Evolutionary conservation across 192 early-diverging fungal species (phyloP), one percentile per base, ranked within the genome.

Genomic region (Coemansia sp.): DNA sequence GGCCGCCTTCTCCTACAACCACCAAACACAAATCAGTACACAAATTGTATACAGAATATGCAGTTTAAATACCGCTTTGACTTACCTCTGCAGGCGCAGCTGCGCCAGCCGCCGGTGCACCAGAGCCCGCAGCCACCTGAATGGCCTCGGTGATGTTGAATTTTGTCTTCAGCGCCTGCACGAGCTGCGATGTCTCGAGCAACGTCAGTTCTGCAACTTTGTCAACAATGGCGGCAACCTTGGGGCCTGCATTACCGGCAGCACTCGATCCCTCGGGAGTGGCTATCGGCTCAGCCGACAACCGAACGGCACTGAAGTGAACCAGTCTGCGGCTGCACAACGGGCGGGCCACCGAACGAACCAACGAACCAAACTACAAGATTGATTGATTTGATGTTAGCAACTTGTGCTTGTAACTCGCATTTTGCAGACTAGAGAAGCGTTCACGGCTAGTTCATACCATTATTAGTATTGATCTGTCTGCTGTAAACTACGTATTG

Each of bases 91-190:
- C 85, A 23, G 84, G 82, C 31, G 86, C 85, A 15, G 89, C 90
- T 56, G 88, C 86, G 44, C 93, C 82, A 34, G 87, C 83, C 49
- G 86, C 78, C 25, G 86, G 82, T 26, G 81, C 84, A 46, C 88
- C 83, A 63, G 87, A 80, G 25, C 87, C 85, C 31, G 87, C 84
- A 9, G 85, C 88, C 28, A 87, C 84, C 60, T 94, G 93, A 84
- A 96, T 90, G 25, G 95, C 87, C 74, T 96, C 93, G 73, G 88
- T 85, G 64, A 98, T 98, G 82, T 98, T 98, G 59, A 98, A 75
- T 52, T 72, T 75, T 59, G 64, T 17, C 90, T 98, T 98, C 62
- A 98, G 84, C 62, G 85, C 81, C 56, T 87, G 81, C 52, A 98
- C 92, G 66, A 98, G 85, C 55, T 89, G 85, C 22, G 94, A 89